Evolutionary conservation across 2,329 filamentous ascomycete species (phyloP).

Genomic region (Cadophora gregata): DNA sequence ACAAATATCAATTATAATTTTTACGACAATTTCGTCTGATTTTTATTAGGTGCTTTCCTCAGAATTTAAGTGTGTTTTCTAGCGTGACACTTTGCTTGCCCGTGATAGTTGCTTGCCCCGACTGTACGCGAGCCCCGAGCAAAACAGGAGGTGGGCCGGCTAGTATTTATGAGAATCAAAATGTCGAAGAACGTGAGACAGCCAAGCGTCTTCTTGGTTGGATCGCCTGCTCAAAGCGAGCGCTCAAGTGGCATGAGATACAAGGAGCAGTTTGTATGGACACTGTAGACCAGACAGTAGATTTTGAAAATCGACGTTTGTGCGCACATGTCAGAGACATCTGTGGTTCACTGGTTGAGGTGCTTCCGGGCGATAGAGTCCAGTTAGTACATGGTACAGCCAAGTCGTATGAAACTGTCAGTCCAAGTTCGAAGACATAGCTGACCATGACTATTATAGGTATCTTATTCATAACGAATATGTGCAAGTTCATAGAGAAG

Average conservation of each 20-base stretch:
- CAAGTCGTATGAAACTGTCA: conserved; percentile 36
- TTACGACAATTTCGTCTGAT: too few relatives aligned
- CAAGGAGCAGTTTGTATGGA: conserved; percentile 47
- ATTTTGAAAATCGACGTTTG: conserved; percentile 42
- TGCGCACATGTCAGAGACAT: conserved; percentile 42
- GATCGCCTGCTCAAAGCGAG: conserved; percentile 47
- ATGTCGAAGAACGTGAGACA: too few relatives aligned
- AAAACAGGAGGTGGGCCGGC: too few relatives aligned
- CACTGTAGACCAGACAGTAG: conserved; percentile 38
- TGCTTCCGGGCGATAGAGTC: conserved; percentile 40
- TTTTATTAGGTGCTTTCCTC: too few relatives aligned
- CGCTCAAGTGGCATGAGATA: conserved; percentile 50
- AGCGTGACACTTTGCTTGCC: too few relatives aligned
- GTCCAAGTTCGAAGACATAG: too few relatives aligned
- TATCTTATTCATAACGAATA: conserved; percentile 29
- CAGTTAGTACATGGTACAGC: conserved; percentile 45
- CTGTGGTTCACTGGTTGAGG: conserved; percentile 47
- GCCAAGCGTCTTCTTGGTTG: conserved; percentile 45
- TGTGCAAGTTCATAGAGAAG: conserved; percentile 24
- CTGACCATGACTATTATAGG: too few relatives aligned
- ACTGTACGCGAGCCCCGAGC: too few relatives aligned
- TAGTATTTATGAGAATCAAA: too few relatives aligned
- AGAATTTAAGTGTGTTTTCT: too few relatives aligned
- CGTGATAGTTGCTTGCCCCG: too few relatives aligned
- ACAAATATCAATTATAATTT: too few relatives aligned